Evolutionary conservation across 2,329 filamentous ascomycete species (phyloP).

Genomic region (Trichoderma aggressivum): DNA sequence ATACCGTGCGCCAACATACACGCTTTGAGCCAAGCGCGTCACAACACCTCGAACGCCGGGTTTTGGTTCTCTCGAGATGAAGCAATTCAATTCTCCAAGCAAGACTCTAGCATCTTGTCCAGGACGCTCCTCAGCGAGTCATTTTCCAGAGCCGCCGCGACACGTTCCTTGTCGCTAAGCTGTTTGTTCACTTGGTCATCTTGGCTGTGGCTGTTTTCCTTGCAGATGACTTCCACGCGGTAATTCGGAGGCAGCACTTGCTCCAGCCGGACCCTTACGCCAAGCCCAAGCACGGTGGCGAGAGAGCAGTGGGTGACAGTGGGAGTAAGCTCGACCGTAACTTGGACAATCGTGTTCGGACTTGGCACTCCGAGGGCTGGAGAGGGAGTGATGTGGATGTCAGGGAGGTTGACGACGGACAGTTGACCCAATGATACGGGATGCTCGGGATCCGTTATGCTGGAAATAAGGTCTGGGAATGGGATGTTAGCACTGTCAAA

Average conservation of each 20-base stretch:
- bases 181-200: slow-evolving; percentile 97
- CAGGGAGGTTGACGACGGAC: slow-evolving; percentile 91
- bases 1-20: background rate
- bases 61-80: background rate
- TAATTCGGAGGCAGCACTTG: slow-evolving; percentile 88
- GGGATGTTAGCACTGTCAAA: slow-evolving; percentile 20
- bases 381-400: slow-evolving; percentile 70
- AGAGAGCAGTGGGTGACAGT: slow-evolving; percentile 97
- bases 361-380: slow-evolving; percentile 39
- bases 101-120: slow-evolving; percentile 85
- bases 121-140: slow-evolving; percentile 83
- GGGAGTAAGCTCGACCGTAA: slow-evolving; percentile 86
- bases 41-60: background rate
- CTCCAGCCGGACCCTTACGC: slow-evolving; percentile 86
- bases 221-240: slow-evolving; percentile 87
- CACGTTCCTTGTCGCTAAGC: slow-evolving; percentile 90
- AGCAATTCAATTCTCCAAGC: background rate
- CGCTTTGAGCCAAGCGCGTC: background rate
- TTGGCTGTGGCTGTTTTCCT: slow-evolving; percentile 92
- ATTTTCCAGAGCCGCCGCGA: slow-evolving; percentile 92
- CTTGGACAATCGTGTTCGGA: slow-evolving; percentile 60
- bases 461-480: slow-evolving; percentile 77
- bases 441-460: slow-evolving; percentile 95
- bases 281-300: slow-evolving; percentile 92
- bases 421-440: slow-evolving; percentile 89